Evolutionary conservation across 2,329 filamentous ascomycete genomes (phyloP).

Genomic region (Ophiosphaerella herpotricha): DNA sequence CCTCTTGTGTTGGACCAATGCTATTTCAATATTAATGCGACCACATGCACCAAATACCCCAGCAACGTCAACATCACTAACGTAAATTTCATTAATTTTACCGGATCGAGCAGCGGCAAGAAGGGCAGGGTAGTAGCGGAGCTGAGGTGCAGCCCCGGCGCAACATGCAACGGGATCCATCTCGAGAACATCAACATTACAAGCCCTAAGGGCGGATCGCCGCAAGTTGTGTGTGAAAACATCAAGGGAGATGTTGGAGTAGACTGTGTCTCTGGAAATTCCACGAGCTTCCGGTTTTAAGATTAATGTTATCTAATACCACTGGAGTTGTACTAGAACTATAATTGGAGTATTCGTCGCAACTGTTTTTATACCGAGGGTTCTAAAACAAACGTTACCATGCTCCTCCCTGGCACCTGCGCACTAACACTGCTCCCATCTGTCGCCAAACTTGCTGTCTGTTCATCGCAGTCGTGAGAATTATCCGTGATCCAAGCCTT

Average conservation of each 20-base stretch:
- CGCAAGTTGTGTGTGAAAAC: constrained; percentile 56
- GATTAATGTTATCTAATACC: background rate
- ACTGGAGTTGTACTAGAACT: no score
- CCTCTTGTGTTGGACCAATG: constrained; percentile 65
- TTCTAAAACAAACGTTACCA: constrained; percentile 34
- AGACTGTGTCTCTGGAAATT: constrained; percentile 38
- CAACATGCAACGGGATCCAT: constrained; percentile 61
- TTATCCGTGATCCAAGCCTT: constrained; percentile 48
- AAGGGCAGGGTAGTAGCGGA: constrained; percentile 60
- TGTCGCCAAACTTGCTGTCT: constrained; percentile 9
- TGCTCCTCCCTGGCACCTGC: constrained; percentile 30
- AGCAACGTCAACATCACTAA: constrained; percentile 64
- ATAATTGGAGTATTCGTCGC: background rate
- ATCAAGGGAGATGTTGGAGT: constrained; percentile 50
- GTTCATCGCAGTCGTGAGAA: constrained; percentile 26
- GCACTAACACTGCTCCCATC: constrained; percentile 27
- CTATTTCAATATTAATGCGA: constrained; percentile 62
- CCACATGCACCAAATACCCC: constrained; percentile 59
- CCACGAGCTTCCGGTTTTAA: background rate
- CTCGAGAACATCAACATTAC: constrained; percentile 61
- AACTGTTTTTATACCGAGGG: background rate
- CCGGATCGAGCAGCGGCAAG: constrained; percentile 61
- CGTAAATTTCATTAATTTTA: constrained; percentile 63
- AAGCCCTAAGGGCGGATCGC: constrained; percentile 52
- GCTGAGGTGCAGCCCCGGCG: constrained; percentile 61